Base-by-base conservation (phyloP, 345 rosid species). In the Turritis glabra region DNA sequence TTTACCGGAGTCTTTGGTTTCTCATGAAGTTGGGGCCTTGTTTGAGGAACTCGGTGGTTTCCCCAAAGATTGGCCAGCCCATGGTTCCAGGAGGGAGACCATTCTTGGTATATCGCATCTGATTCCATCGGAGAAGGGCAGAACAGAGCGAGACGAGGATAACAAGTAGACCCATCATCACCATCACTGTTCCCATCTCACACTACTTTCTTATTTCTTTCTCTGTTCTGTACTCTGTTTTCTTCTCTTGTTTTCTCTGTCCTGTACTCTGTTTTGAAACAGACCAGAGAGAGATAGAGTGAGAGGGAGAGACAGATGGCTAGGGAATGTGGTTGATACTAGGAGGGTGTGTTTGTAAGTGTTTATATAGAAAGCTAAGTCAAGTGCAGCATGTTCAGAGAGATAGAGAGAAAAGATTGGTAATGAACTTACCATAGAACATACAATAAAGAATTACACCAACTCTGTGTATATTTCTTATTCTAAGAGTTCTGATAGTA, bases 21-120 rank as follows among this genome's bases (percentile, higher is more conserved):
- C 82, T 87, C 87, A 92, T 90, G 84, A 90, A 92, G 80, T 75
- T 75, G 3, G 98, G 98, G 1, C 98, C 98, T 50, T 83, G 90
- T 59, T 79, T 86, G 43, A 90, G 87, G 30, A 92, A 90, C 74
- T 90, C 90, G 2, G 89, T 83, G 15, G 96, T 92, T 82, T 92
- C 90, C 3, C 97, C 98, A 63, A 88, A 84, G 72, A 90, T 44
- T 10, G 96, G 98, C 96, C 95, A 92, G 1, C 98, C 98, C 98
- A 90, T 88, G n/a, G 89, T 85, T 21, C 98, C 98, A 2, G 89
- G 91, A 38, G 98, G 98, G 82, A 92, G 77, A 7, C 87, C 83
- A 61, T 84, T 84, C 75, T 79, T 85, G 55, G 74, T 74, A 78
- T 84, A 90, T 23, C 81, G 82, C 71, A 87, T 61, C 77, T 87